These are phyloP conservation scores for Kalmusia sp. DNA, from an alignment of 2,329 filamentous ascomycete genomes.

Conservation along the genomic window DNA sequence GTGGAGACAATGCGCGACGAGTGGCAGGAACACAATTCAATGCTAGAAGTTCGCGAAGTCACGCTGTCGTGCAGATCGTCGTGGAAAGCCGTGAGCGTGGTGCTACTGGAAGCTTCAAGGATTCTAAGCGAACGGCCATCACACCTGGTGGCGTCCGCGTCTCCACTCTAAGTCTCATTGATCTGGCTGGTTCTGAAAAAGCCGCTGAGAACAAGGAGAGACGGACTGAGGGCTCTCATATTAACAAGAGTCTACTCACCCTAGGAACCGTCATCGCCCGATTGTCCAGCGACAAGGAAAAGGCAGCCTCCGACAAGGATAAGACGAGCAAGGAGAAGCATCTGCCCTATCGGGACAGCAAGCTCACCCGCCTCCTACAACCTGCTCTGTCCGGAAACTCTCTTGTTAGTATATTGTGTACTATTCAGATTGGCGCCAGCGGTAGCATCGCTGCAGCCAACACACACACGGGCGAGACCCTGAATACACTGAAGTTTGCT, in stretches of 20 bases:
- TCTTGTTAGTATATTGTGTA: constrained; percentile 95
- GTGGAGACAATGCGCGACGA: constrained; percentile 87
- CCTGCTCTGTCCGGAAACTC: constrained; percentile 92
- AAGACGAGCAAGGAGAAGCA: constrained; percentile 91
- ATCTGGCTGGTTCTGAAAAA: constrained; percentile 94
- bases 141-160: constrained; percentile 88
- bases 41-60: constrained; percentile 92
- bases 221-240: constrained; percentile 92
- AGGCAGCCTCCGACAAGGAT: constrained; percentile 66
- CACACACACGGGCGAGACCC: constrained; percentile 82
- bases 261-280: constrained; percentile 93
- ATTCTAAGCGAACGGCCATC: constrained; percentile 49
- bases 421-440: constrained; percentile 84
- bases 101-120: constrained; percentile 48
- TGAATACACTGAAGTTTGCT: constrained; percentile 97
- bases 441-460: constrained; percentile 74
- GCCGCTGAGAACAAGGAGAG: constrained; percentile 95
- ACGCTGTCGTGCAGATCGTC: constrained; percentile 97
- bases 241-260: constrained; percentile 97
- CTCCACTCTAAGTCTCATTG: constrained; percentile 92
- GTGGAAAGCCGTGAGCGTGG: constrained; percentile 92
- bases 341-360: constrained; percentile 95
- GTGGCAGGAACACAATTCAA: constrained; percentile 98
- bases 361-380: constrained; percentile 90
- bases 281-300: constrained; percentile 88